A percentile compares a stretch with the other conserved stretches of the same genome.
These are phyloP conservation scores for Calonectria hawksworthii DNA, from an alignment of 2,329 filamentous ascomycete genomes.

Conservation along the genomic window DNA sequence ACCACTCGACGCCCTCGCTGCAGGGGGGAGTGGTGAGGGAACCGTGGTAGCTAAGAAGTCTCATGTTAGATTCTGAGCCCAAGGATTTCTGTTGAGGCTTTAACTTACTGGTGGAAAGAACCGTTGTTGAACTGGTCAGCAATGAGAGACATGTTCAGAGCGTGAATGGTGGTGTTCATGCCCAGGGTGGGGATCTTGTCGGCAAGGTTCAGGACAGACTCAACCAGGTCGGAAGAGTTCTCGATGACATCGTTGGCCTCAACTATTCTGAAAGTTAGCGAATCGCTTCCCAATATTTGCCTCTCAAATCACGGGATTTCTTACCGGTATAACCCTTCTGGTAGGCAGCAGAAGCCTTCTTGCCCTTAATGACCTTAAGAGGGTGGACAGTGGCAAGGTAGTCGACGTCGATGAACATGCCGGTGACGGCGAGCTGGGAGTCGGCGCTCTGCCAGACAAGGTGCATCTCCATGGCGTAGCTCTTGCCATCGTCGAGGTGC, in stretches of 20 bases:
- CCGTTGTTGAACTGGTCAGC: slow-evolving; percentile 53
- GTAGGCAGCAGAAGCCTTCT: not conserved
- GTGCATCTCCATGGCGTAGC: slow-evolving; percentile 49
- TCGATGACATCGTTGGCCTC: not conserved
- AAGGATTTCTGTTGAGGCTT: not conserved
- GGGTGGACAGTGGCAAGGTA: slow-evolving; percentile 19
- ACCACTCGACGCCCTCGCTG: slow-evolving; percentile 69
- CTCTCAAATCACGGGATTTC: not conserved
- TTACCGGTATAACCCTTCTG: not conserved
- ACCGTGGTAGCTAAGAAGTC: slow-evolving; percentile 61
- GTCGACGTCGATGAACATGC: slow-evolving; percentile 41
- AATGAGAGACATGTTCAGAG: slow-evolving; percentile 55
- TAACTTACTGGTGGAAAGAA: slow-evolving; percentile 46
- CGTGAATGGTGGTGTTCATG: slow-evolving; percentile 49
- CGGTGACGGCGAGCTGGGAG: slow-evolving; percentile 47
- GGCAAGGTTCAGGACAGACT: slow-evolving; percentile 54
- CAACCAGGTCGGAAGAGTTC: slow-evolving; percentile 47
- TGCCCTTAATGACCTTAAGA: not conserved
- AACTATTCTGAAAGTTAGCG: not conserved
- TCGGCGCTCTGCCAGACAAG: slow-evolving; percentile 44
- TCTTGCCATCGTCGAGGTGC: slow-evolving; percentile 62
- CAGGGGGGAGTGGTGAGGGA: slow-evolving; percentile 75
- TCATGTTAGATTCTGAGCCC: slow-evolving; percentile 19
- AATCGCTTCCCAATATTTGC: not conserved
- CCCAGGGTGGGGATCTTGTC: slow-evolving; percentile 56